Base-by-base conservation (phyloP, 768 basidiomycete species). In the Crepidotus variabilis region DNA sequence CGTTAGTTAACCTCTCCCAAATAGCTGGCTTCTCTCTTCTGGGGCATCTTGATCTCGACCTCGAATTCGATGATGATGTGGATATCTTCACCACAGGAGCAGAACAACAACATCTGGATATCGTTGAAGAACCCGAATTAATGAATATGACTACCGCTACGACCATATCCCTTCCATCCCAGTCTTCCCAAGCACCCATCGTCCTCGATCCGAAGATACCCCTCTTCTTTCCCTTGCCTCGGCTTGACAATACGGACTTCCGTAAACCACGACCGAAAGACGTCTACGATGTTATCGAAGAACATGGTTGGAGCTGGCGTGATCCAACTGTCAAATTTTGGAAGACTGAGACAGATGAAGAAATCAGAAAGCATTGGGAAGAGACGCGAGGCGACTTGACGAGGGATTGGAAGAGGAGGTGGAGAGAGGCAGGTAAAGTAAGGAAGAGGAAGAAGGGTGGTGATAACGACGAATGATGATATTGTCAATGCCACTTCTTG, bases 11-110 rank as follows among this genome's bases (percentile, higher is more conserved):
- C 28, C 28, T 28, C 28, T 28, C 4, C 28, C 28, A 28, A 60
- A 5, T 57, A 87, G 86, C 71, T 43, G 81, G 82, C 18, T 92
- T 92, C 69, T 91, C 91, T 10, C 75, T 92, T n/a, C 75, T 92
- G 3, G 80, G 79, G 0, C 85, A 91, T 59, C 80, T 92, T 34
- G 85, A 89, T 50, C 74, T 92, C 20, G 90, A 92, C 57, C 73
- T 85, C 32, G 88, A 88, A 49, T 72, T 88, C 14, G 87, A 88
- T 51, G 79, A 82, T n/a, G 82, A 83, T 35, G 55, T 80, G 24
- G 69, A 76, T 5, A 66, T 70, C 56, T 52, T 63, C 46, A 57
- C 64, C 54, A 62, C 28, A 3, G 8, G 28, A 3, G 28, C 28
- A 28, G 28, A 28, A 8, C 28, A 56, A 32, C 45, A 57, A 50